phyloP scores from a whole-genome alignment of 2,329 filamentous ascomycete genomes.

The Nothophaeocryptopus gaeumannii region DNA sequence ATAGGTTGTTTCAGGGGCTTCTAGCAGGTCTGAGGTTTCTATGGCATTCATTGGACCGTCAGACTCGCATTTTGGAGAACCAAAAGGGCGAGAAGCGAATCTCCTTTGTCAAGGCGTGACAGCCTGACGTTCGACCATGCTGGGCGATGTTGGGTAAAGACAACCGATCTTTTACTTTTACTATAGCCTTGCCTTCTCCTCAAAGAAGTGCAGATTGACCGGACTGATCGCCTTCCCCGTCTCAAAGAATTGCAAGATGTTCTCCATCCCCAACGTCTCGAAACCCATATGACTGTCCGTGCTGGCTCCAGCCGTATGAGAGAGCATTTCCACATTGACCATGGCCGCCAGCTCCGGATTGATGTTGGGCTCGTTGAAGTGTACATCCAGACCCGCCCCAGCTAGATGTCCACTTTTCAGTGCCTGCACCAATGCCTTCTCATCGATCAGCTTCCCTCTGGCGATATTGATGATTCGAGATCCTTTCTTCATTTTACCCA shows the following conservation, averaged over 20 bases:
- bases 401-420: conserved; percentile 52
- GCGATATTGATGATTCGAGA: conserved; percentile 65
- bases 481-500: conserved; percentile 54
- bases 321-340: conserved; percentile 42
- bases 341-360: conserved; percentile 44
- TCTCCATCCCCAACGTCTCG: conserved; percentile 40
- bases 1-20: too few species aligned
- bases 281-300: conserved; percentile 43
- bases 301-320: conserved; percentile 40
- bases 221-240: conserved; percentile 56
- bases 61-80: too few species aligned
- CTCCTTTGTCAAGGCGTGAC: too few species aligned
- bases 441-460: conserved; percentile 62
- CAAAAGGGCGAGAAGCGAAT: too few species aligned
- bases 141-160: too few species aligned
- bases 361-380: conserved; percentile 58
- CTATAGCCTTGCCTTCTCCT: conserved; percentile 28
- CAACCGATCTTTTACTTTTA: too few species aligned
- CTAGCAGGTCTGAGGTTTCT: too few species aligned
- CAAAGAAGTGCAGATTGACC: conserved; percentile 60
- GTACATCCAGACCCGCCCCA: conserved; percentile 62
- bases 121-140: too few species aligned
- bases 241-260: conserved; percentile 50
- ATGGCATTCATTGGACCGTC: too few species aligned
- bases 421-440: conserved; percentile 60